Evolutionary conservation across 768 basidiomycete species (phyloP), one percentile per base, ranked within the genome.

Genomic region (Pleurotus cornucopiae): DNA sequence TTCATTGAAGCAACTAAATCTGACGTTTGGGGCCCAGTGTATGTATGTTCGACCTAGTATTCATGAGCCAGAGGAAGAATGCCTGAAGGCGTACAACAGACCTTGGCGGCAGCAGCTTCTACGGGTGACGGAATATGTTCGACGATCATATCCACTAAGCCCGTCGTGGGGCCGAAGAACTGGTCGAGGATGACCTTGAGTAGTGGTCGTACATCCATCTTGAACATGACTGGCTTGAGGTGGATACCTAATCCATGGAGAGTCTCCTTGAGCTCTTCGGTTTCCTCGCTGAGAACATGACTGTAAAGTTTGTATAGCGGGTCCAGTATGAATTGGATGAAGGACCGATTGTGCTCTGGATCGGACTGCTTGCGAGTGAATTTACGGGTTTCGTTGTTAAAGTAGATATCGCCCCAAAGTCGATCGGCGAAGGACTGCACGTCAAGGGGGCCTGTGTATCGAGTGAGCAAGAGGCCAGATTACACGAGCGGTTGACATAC

Each of bases 331-430:
- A 99, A 99, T 66, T 97, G 89, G 44, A 97, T 91, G 63, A 99
- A 99, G 34, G 91, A 85, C 23, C 97, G 82, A 49, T 81, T 80
- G 43, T 84, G 76, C 62, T 94, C 91, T 0, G 89, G 81, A 62
- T 94, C 94, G 4, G 81, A 73, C 41, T 84, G 84, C 68, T 94
- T 94, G 48, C 93, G 85, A 2, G 86, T 88, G 70, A 99, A 99
- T 68, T 94, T 94, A 57, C 94, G 85, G 14, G 82, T 83, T 57
- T 91, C 85, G 43, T 76, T 66, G 71, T 94, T 85, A 72, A 91
- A 98, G 75, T 94, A 99, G 65, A 98, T 93, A 72, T 98, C 95
- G 13, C 97, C 97, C 97, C 97, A 99, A 12, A 99, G 82, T 37
- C 97, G 84, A 60, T 83, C 84, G 14, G 95, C 93, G 61, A 99